phyloP scores from a whole-genome alignment of 306 rosid species.

The Sicyos edulis region DNA sequence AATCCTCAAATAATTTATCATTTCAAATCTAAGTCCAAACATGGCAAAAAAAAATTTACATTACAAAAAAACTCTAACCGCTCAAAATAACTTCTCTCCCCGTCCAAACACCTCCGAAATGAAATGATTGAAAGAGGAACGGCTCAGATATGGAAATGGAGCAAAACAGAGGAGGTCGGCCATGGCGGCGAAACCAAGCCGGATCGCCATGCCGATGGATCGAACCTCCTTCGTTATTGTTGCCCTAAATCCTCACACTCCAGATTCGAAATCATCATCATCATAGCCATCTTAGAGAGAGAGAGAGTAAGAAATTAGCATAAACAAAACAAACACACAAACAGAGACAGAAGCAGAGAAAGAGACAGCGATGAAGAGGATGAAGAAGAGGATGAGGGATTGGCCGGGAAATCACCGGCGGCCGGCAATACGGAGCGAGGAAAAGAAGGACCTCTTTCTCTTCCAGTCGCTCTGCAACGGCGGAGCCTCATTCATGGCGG shows the following conservation, averaged over 20 bases:
- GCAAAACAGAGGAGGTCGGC: slow-evolving; percentile 9
- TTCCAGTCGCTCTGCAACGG: slow-evolving; percentile 14
- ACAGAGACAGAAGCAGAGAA: too few relatives aligned
- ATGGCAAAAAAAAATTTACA: too few relatives aligned
- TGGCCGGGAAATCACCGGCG: slow-evolving; percentile 2
- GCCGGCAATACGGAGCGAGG: slow-evolving; percentile 14
- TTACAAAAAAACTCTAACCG: too few relatives aligned
- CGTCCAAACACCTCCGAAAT: too few relatives aligned
- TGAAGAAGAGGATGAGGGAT: neutral
- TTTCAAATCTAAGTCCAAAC: too few relatives aligned
- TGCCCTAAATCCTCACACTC: slow-evolving; percentile 20
- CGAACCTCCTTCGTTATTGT: neutral
- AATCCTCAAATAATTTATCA: too few relatives aligned
- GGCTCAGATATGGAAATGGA: slow-evolving; percentile 18
- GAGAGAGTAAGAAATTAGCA: neutral
- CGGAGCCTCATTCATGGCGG: slow-evolving; percentile 18
- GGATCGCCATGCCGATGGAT: slow-evolving; percentile 6
- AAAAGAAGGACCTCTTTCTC: slow-evolving; percentile 3
- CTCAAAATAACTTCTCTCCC: too few relatives aligned
- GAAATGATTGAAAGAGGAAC: neutral
- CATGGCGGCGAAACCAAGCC: slow-evolving; percentile 18
- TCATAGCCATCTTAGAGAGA: slow-evolving; percentile 12
- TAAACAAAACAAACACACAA: neutral
- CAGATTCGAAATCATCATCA: slow-evolving; percentile 3
- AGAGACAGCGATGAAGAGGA: neutral